Conservation (phyloP, 208 protist species). For the Tritrichomonas foetus region DNA sequence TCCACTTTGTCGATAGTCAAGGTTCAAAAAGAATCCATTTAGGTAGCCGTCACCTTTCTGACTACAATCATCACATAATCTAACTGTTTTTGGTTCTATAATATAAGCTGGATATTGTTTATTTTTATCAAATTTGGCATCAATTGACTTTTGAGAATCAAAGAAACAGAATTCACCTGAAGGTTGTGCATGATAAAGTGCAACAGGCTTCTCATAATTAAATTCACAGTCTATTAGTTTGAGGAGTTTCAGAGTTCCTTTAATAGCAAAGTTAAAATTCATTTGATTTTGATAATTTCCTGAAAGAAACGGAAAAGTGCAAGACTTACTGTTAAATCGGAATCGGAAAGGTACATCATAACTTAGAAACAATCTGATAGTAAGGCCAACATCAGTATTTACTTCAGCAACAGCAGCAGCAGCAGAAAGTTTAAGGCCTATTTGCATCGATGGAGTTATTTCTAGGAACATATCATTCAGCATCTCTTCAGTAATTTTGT, state of each 20-base stretch:
- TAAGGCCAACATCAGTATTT: too few relatives aligned
- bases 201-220: background rate
- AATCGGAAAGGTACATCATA: background rate
- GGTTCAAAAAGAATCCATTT: background rate
- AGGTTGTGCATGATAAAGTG: background rate
- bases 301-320: background rate
- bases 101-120: background rate
- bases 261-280: background rate
- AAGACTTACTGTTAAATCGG: background rate
- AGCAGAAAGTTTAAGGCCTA: background rate
- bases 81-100: background rate
- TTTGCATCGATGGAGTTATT: background rate
- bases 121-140: background rate
- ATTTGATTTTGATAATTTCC: background rate
- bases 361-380: background rate
- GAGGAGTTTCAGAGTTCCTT: background rate
- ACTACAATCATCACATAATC: background rate
- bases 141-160: background rate
- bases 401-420: too few relatives aligned
- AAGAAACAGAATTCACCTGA: background rate
- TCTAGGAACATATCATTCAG: background rate
- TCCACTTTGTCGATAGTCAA: background rate
- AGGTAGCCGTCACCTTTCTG: background rate
- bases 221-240: background rate
- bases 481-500: background rate